Evolutionary conservation across 1,139 yeast genomes (phyloP), one percentile per base, ranked within the genome.

Genomic region (Nakaseomyces glabratus): DNA sequence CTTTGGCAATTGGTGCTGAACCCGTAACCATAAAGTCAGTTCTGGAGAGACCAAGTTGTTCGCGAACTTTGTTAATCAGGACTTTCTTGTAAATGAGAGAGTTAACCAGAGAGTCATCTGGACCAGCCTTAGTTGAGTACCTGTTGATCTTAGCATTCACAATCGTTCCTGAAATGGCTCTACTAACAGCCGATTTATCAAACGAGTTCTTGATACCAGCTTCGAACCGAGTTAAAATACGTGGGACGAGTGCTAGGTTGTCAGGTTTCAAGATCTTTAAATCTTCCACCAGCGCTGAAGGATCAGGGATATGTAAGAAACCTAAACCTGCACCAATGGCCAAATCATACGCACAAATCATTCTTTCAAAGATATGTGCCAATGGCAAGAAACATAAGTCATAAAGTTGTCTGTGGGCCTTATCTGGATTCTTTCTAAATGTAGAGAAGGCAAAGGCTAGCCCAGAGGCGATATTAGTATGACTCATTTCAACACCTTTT

Each of bases 1-100:
- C 73, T 14, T 69, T 65, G 15, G 80, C 61, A 37, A 82, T 71
- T 14, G 93, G 93, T 4, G 93, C 93, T 21, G 86, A 76, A 2
- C 93, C 93, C 18, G 78, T 66, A 20, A 69, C 55, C 39, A 70
- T 51, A 31, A 61, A 49, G 23, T 52, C 43, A 35, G 70, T 54
- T 31, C 73, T 63, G 25, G 69, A 73, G 45, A 78, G 68, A 0
- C 90, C 90, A 32, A 77, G 53, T 29, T 69, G 65, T 33, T 61
- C 62, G 37, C 80, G 65, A 35, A 81, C 59, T 50, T 75, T 71
- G 31, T 66, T 63, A 29, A 71, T 55, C 52, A 77, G 55, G 5
- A 72, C 49, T 20, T 60, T 49, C 49, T 76, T 82, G 60, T 72
- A 51, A 4, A 57, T 43, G 14, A 53, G 28, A 8, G 41, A 40